phyloP scores from a whole-genome alignment of 2,329 filamentous ascomycete species.

The Aschersonia sp. region DNA sequence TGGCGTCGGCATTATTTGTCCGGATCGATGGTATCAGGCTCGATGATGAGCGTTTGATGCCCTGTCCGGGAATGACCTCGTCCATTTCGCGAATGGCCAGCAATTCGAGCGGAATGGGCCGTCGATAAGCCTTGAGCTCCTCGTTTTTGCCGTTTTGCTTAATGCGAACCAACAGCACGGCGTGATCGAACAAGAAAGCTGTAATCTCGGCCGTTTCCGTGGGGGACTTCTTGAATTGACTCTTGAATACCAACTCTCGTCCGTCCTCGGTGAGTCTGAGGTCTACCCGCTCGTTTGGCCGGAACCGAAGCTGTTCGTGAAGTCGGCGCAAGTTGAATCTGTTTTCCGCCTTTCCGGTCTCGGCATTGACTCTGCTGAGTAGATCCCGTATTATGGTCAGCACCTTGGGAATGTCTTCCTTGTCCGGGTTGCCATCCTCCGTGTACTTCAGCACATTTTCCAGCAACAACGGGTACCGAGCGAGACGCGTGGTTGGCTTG shows the following conservation, averaged over 20 bases:
- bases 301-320: constrained; percentile 84
- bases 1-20: constrained; percentile 34
- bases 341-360: constrained; percentile 95
- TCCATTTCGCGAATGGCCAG: constrained; percentile 96
- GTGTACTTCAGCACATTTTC: constrained; percentile 90
- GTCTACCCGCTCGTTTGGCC: constrained; percentile 80
- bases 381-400: constrained; percentile 78
- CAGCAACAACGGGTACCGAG: constrained; percentile 80
- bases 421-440: constrained; percentile 76
- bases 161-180: constrained; percentile 77
- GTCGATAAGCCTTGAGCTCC: constrained; percentile 87
- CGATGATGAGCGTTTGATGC: constrained; percentile 77
- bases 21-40: constrained; percentile 54
- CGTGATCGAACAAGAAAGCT: constrained; percentile 92
- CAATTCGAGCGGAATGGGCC: constrained; percentile 84
- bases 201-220: constrained; percentile 84
- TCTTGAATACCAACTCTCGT: constrained; percentile 88
- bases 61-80: constrained; percentile 71
- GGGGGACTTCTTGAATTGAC: constrained; percentile 80
- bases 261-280: constrained; percentile 88
- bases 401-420: constrained; percentile 82
- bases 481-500: constrained; percentile 89
- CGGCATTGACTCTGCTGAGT: constrained; percentile 76
- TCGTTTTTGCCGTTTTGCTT: constrained; percentile 90
- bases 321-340: constrained; percentile 89